Evolutionary conservation across 371 early-diverging fungal genomes (phyloP), one percentile per base, ranked within the genome.

Genomic region (Rhizomucor miehei): DNA sequence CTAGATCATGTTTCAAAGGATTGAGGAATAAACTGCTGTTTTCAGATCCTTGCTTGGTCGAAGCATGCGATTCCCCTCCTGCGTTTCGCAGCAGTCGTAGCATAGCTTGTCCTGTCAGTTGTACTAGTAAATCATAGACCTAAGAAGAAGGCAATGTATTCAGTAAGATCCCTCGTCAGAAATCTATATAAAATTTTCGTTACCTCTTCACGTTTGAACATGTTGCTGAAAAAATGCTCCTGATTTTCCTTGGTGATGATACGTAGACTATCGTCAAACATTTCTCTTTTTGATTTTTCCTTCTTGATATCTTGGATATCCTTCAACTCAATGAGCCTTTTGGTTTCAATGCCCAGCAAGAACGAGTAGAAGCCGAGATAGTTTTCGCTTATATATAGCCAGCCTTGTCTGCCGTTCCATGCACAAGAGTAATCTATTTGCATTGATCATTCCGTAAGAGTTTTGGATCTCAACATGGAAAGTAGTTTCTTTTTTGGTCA

Each of bases 301-400:
- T 91, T 92, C 43, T 81, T 75, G 20, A 98, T 73, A 51, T 92
- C 89, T 57, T 88, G 87, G 29, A 98, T 84, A 58, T 94, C 90
- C 63, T 94, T 94, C 44, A 98, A 71, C 62, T 93, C 92, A 36
- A 98, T 71, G 44, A 91, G 75, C 21, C 92, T 67, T 68, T 93
- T 94, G 34, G 91, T 93, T 65, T 98, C 99, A 13, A 83, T 77
- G 1, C 95, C 95, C 35, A 98, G 79, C 51, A 97, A 78, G 54
- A 90, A 93, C 20, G 97, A 92, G 67, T 98, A 93, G 56, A 97
- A 98, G 67, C 93, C 91, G 17, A 96, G 62, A 57, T 92, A 91
- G 54, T 94, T 90, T 65, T 93, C 88, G 52, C 90, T 89, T 16
- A 98, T 81, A 62, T 98, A 98, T 68, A 97, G 67, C 99, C 99